Conservation (phyloP, 352 stramenopile species). For the Phytophthora colocasiae region DNA sequence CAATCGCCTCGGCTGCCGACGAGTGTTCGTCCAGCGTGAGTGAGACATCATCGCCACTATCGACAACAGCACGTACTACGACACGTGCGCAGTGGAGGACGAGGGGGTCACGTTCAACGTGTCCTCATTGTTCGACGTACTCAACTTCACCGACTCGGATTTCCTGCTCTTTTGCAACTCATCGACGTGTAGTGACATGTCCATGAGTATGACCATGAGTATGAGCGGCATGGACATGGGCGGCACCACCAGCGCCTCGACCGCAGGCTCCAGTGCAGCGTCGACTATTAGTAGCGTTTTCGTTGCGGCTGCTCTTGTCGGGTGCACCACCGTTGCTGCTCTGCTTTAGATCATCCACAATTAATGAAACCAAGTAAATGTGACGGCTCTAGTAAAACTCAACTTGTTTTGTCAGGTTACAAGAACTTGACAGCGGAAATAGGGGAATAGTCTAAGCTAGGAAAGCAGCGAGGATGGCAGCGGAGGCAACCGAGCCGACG, state of each 20-base stretch:
- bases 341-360: conserved; percentile 10
- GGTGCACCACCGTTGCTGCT: conserved; percentile 10
- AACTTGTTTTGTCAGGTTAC: conserved; percentile 4
- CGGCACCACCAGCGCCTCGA: conserved; percentile 18
- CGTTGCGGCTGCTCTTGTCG: conserved; percentile 11
- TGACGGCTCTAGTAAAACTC: conserved; percentile 1
- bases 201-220: conserved; percentile 36
- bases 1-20: conserved; percentile 12
- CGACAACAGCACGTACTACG: conserved; percentile 58
- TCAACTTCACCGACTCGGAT: conserved; percentile 50
- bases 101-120: conserved; percentile 59
- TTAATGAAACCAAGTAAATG: conserved; percentile 4
- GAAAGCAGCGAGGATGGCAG: conserved; percentile 21
- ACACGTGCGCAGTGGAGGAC: conserved; percentile 48
- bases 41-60: conserved; percentile 44
- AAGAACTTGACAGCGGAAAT: not conserved
- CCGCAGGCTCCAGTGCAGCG: conserved; percentile 21
- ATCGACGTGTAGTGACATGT: conserved; percentile 46
- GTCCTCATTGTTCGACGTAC: conserved; percentile 49
- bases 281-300: conserved; percentile 17
- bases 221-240: conserved; percentile 34
- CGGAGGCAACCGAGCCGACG: conserved; percentile 20
- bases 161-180: conserved; percentile 63
- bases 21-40: conserved; percentile 48
- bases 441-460: conserved; percentile 26